Conservation (phyloP, 306 rosid genomes). For the apple (Malus domestica) region DNA sequence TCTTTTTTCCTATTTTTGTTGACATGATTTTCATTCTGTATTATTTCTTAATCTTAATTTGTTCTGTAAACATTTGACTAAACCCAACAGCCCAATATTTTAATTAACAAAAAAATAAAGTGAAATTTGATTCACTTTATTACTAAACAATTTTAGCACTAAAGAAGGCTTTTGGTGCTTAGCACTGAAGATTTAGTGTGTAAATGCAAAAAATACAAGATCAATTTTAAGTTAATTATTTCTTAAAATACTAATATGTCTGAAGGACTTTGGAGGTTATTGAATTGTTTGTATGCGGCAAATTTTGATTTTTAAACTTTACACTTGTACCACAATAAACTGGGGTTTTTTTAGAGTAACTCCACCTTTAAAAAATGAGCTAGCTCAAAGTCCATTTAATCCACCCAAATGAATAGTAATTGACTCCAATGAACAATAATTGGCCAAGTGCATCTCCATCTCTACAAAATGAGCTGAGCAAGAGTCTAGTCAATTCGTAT, state of each 20-base stretch:
- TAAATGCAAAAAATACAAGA: not conserved
- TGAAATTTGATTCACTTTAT: not conserved
- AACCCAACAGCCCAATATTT: not conserved
- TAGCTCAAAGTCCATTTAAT: no score
- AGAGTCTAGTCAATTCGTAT: no score
- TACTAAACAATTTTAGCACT: not conserved
- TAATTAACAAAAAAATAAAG: not conserved
- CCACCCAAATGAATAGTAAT: no score
- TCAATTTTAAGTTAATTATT: not conserved
- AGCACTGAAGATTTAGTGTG: not conserved
- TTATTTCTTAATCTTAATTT: not conserved
- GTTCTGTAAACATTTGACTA: not conserved
- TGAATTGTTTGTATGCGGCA: not conserved
- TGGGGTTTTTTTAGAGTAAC: no score
- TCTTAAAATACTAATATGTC: not conserved
- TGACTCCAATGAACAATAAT: no score
- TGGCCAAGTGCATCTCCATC: no score
- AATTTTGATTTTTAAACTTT: not conserved
- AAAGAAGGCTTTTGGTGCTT: not conserved
- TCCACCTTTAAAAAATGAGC: no score
- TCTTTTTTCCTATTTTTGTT: not conserved
- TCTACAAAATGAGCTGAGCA: no score
- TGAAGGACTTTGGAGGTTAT: not conserved
- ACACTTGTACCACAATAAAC: not conserved
- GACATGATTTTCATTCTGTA: not conserved